Base-by-base conservation (phyloP, 2,329 filamentous ascomycete species). In the Aspergillus quadrilineatus region DNA sequence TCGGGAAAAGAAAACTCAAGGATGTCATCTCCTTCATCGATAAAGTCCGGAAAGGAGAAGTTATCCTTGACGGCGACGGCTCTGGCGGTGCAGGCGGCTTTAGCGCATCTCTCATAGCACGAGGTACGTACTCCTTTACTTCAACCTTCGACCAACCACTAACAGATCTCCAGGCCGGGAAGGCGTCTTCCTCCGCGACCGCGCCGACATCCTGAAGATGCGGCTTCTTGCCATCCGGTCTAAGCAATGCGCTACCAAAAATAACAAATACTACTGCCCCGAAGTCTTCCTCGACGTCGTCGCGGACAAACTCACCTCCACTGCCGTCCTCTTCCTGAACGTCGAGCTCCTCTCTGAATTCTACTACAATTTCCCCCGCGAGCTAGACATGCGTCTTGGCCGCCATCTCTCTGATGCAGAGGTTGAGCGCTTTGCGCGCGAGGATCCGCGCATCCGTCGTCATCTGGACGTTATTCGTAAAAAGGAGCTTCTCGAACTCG, bases 281-380 rank as follows among this genome's bases (percentile, higher is more conserved):
- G 94, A 99, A 72, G 85, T 99, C 14, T 99, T 99, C 79, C 85
- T 99, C n/a, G 92, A 99, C 68, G 92, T 95, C 3, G 94, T 96
- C 1, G 92, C 94, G 1, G 90, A 92, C 64, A 97, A 97, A 75
- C 84, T 99, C 48, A 95, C 93, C 3, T 89, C 91, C 1, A 99
- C 94, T 0, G 93, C 94, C 2, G 94, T 99, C 7, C 85, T 99
- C 0, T 99, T 99, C 80, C 83, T 99, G 30, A 97, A 99, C 68
- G 94, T 97, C 9, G 95, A 99, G 77, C 83, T 99, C 17, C 84
- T 99, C 15, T 93, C 90, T 1, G 96, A 99, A 69, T 99, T 97
- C 73, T 97, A 96, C 78, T 96, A 97, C 77, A 92, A 94, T 70
- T 99, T 99, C 75, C 94, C 94, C 0, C 85, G 94, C 39, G 92